Base-by-base conservation (phyloP, 805 yeast species). In the Ogataea nakhonphanomensis region DNA sequence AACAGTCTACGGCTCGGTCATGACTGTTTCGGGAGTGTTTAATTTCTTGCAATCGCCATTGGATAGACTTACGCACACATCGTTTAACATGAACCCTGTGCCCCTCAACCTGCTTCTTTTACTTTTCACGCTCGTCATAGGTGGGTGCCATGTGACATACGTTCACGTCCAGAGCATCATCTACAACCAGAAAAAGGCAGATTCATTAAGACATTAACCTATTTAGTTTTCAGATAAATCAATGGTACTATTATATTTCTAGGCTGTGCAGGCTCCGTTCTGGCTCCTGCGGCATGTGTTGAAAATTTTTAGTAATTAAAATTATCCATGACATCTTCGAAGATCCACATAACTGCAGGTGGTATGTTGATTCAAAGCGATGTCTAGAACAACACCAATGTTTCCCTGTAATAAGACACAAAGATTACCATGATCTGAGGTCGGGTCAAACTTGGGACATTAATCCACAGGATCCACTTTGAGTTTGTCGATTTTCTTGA, bases 1-100 rank as follows among this genome's bases (percentile, higher is more conserved):
- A 28, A 72, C 78, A 1, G 70, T 76, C 22, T 76, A 76, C 50
- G 81, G 81, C n/a, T 59, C 76, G 13, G 72, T 75, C 24, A 73
- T 75, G 61, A 70, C 78, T 31, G 61, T 72, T 17, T 69, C 79
- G 1, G 81, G 81, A 26, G 47, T 73, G 12, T 58, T 73, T 55
- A 76, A 76, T 53, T 72, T 70, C 45, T 56, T 63, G 29, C 81
- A 76, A 54, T 60, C 70, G 20, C 50, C 60, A 10, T 64, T 76
- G 50, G 81, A 76, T 51, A 63, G 54, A 41, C 53, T 64, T 28
- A 76, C 81, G 1, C 81, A 76, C 55, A 67, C 73, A 3, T 61
- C 63, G 5, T 76, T 76, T 54, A 55, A 68, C 10, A 75, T 75
- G 80, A 72, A 76, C 55, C 81, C 81, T 14, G 58, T 66, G 13